phyloP scores from a whole-genome alignment of 139 green algal species.

The Desmodesmus armatus region DNA sequence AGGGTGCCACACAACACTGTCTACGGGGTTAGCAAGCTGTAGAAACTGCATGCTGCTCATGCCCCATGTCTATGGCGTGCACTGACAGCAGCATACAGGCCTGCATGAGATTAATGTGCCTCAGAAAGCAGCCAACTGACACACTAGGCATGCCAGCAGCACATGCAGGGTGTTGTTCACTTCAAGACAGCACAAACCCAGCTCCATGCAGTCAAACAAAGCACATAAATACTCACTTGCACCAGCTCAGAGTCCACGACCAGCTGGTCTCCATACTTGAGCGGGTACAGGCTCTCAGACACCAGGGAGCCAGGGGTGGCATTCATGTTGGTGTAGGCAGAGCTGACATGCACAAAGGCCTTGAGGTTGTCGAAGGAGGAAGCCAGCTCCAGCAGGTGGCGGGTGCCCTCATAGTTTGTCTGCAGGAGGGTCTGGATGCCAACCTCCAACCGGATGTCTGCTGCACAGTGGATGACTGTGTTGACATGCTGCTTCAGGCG shows the following conservation, averaged over 20 bases:
- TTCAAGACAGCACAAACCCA: too few species aligned
- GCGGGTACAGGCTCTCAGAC: conserved; percentile 60
- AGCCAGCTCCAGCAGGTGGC: conserved; percentile 20
- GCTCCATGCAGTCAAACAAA: too few species aligned
- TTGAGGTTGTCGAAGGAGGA: conserved; percentile 16
- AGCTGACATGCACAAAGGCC: conserved; percentile 61
- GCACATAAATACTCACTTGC: too few species aligned
- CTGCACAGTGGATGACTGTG: conserved; percentile 46
- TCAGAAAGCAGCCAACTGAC: too few species aligned
- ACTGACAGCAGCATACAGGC: too few species aligned
- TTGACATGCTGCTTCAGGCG: conserved; percentile 6
- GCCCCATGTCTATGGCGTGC: too few species aligned
- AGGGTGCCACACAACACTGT: too few species aligned
- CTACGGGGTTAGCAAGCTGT: too few species aligned
- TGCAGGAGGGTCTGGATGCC: conserved; percentile 59
- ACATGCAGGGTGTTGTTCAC: too few species aligned
- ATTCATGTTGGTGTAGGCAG: conserved; percentile 57
- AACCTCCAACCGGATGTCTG: conserved; percentile 59
- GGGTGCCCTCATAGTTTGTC: conserved; percentile 57
- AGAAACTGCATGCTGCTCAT: too few species aligned
- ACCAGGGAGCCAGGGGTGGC: conserved; percentile 44
- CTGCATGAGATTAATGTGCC: too few species aligned
- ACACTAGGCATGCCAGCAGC: too few species aligned
- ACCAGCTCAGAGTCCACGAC: conserved; percentile 31
- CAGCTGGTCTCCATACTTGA: conserved; percentile 58